These are phyloP conservation scores for Epichloe typhina DNA, from an alignment of 2,329 filamentous ascomycete genomes.

Conservation along the genomic window DNA sequence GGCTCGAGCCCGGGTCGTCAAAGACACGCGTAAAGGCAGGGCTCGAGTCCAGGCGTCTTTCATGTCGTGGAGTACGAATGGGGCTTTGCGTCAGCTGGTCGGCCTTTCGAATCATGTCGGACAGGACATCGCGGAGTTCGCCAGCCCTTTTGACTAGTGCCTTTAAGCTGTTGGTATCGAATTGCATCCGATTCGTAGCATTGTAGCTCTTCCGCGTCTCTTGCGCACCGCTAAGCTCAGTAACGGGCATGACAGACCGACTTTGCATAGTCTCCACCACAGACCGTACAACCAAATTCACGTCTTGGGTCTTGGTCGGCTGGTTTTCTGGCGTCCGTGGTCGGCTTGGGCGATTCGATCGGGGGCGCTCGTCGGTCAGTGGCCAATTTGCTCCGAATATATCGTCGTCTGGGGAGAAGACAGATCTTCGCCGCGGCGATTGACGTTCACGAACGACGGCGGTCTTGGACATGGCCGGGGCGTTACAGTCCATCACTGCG, in stretches of 20 bases:
- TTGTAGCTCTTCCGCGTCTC: constrained; percentile 18
- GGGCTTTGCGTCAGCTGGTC: constrained; percentile 47
- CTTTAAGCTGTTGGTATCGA: constrained; percentile 56
- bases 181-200: constrained; percentile 43
- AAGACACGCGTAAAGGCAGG: constrained; percentile 57
- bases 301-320: constrained; percentile 20
- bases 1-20: constrained; percentile 45
- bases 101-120: constrained; percentile 44
- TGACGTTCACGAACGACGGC: constrained; percentile 41
- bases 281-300: constrained; percentile 41
- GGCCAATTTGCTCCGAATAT: constrained; percentile 46
- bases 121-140: constrained; percentile 44
- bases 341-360: constrained; percentile 24
- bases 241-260: constrained; percentile 23
- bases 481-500: constrained; percentile 28
- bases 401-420: constrained; percentile 54
- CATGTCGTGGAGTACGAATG: constrained; percentile 33
- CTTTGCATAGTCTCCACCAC: constrained; percentile 53
- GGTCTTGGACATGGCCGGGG: constrained; percentile 33
- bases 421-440: constrained; percentile 41
- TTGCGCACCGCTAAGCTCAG: constrained; percentile 23
- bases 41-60: constrained; percentile 38
- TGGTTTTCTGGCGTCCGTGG: constrained; percentile 29
- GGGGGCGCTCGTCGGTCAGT: constrained; percentile 24
- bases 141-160: constrained; percentile 51